These are phyloP conservation scores for Sphaerostilbella broomeana DNA, from an alignment of 2,329 filamentous ascomycete species.

Conservation along the genomic window DNA sequence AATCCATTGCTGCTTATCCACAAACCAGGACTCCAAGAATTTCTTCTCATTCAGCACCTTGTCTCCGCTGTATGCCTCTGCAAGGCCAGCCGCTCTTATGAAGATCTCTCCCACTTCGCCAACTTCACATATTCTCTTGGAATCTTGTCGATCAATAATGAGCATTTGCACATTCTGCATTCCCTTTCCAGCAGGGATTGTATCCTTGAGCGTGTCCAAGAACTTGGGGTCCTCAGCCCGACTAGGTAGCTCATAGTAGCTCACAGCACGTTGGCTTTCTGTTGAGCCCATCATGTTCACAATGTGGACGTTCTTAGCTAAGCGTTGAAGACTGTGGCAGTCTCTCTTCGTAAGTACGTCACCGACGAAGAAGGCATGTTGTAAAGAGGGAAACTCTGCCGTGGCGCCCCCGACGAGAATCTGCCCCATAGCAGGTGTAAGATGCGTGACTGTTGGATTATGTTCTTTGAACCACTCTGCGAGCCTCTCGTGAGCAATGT, in stretches of 20 bases:
- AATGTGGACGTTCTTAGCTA: constrained; percentile 69
- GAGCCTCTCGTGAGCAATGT: constrained; percentile 77
- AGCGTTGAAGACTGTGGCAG: constrained; percentile 65
- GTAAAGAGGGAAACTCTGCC: constrained; percentile 69
- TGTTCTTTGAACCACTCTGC: constrained; percentile 82
- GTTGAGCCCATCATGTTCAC: constrained; percentile 87
- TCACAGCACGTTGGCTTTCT: constrained; percentile 74
- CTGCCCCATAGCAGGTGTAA: constrained; percentile 95
- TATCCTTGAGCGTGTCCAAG: constrained; percentile 50
- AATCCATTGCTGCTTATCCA: constrained; percentile 64
- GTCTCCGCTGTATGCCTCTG: constrained; percentile 69
- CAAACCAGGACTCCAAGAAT: constrained; percentile 82
- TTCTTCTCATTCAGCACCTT: constrained; percentile 59
- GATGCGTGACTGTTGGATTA: constrained; percentile 70
- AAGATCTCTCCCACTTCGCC: constrained; percentile 83
- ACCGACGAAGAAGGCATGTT: constrained; percentile 82
- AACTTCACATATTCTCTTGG: constrained; percentile 64
- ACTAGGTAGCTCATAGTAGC: constrained; percentile 72
- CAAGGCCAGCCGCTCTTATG: constrained; percentile 73
- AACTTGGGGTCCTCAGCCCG: constrained; percentile 50
- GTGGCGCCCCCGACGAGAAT: constrained; percentile 81
- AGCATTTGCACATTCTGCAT: constrained; percentile 88
- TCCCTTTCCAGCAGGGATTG: constrained; percentile 75
- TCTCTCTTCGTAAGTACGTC: constrained; percentile 83
- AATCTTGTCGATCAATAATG: constrained; percentile 65